Evolutionary conservation across 192 early-diverging fungal species (phyloP).

Genomic region (Gigaspora rosea): DNA sequence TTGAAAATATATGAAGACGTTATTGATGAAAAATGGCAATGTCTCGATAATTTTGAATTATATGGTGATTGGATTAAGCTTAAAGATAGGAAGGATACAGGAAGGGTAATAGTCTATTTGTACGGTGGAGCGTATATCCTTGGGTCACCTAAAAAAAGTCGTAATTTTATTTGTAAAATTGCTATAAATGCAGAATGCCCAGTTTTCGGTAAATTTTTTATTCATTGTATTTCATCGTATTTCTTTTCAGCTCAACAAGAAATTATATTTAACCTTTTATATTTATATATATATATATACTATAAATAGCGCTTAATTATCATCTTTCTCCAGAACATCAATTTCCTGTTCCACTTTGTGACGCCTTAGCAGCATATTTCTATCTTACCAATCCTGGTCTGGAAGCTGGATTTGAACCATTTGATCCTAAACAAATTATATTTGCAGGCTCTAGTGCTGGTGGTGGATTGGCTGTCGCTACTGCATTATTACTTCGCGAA

Average conservation of each 20-base stretch:
- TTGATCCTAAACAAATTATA: slow-evolving; percentile 57
- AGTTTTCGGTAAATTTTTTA: neutral
- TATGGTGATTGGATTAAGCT: slow-evolving; percentile 43
- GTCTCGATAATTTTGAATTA: neutral
- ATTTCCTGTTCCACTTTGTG: slow-evolving; percentile 81
- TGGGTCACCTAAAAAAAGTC: slow-evolving; percentile 16
- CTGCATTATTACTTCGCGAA: slow-evolving; percentile 55
- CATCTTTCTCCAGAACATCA: slow-evolving; percentile 75
- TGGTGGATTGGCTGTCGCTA: slow-evolving; percentile 56
- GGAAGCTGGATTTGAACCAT: slow-evolving; percentile 10
- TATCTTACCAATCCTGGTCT: slow-evolving; percentile 44
- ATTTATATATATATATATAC: neutral
- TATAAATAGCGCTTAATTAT: slow-evolving; percentile 58
- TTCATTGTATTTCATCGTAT: too few relatives aligned
- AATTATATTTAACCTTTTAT: neutral
- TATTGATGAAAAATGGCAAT: neutral
- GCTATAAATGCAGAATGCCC: neutral
- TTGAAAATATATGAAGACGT: too few relatives aligned
- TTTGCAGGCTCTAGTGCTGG: slow-evolving; percentile 70
- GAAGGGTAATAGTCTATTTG: slow-evolving; percentile 63
- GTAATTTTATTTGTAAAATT: neutral
- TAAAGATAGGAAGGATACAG: slow-evolving; percentile 35
- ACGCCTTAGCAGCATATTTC: slow-evolving; percentile 74
- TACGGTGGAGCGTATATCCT: slow-evolving; percentile 78
- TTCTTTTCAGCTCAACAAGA: too few relatives aligned